Evolutionary conservation across 2,329 filamentous ascomycete genomes (phyloP).

Genomic region (Chaetomium strumarium): DNA sequence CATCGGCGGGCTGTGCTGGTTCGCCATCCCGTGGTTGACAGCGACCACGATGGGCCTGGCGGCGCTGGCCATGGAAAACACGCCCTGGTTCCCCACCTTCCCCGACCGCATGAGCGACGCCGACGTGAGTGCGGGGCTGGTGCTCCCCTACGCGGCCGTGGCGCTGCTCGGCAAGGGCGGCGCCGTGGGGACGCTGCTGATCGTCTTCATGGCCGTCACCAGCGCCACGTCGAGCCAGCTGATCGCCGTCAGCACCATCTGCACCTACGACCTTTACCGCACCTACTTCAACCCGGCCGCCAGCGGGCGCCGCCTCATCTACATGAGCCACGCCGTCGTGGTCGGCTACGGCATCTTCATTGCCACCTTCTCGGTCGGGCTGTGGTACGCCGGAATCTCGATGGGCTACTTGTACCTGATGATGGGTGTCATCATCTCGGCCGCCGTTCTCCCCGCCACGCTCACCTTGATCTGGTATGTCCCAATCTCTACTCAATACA

Average conservation of each 20-base stretch:
- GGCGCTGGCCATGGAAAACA: slow-evolving; percentile 71
- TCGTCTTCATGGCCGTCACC: slow-evolving; percentile 88
- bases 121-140: slow-evolving; percentile 77
- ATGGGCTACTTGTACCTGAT: slow-evolving; percentile 81
- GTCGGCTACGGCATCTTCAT: slow-evolving; percentile 67
- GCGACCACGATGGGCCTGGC: slow-evolving; percentile 85
- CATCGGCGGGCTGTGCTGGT: slow-evolving; percentile 81
- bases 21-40: slow-evolving; percentile 85
- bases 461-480: slow-evolving; percentile 64
- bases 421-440: slow-evolving; percentile 87
- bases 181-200: slow-evolving; percentile 68
- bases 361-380: slow-evolving; percentile 69
- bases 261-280: slow-evolving; percentile 83
- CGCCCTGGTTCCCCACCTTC: slow-evolving; percentile 65
- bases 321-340: slow-evolving; percentile 70
- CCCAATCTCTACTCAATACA: too few species aligned
- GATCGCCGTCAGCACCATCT: slow-evolving; percentile 82
- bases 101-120: slow-evolving; percentile 63
- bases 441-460: slow-evolving; percentile 76
- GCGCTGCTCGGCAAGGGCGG: slow-evolving; percentile 77
- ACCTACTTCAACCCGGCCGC: slow-evolving; percentile 78
- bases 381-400: slow-evolving; percentile 67
- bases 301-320: slow-evolving; percentile 69
- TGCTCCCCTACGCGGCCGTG: slow-evolving; percentile 78
- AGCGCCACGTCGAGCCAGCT: slow-evolving; percentile 76